These are phyloP conservation scores for Globisporangium polare DNA, from an alignment of 352 stramenopile genomes.

Conservation along the genomic window DNA sequence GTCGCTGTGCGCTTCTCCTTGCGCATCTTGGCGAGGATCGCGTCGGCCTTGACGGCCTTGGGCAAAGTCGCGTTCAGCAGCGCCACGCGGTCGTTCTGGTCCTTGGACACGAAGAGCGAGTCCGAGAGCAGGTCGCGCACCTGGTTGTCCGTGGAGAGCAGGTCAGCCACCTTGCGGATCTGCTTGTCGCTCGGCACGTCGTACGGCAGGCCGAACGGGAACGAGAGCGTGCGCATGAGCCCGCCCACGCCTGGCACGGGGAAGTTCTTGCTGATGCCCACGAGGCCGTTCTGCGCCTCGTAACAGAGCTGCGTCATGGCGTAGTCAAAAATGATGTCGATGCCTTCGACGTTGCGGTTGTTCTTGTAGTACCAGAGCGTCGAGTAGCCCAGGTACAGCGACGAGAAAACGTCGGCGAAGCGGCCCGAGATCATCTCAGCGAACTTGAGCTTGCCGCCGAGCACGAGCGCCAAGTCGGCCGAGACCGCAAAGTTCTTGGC, in stretches of 20 bases:
- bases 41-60: slow-evolving; percentile 91
- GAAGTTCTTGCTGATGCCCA: slow-evolving; percentile 96
- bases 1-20: slow-evolving; percentile 95
- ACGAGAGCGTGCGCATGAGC: slow-evolving; percentile 94
- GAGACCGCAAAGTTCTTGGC: slow-evolving; percentile 96
- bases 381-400: slow-evolving; percentile 97
- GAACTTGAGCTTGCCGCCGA: slow-evolving; percentile 98
- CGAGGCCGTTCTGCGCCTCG: slow-evolving; percentile 94
- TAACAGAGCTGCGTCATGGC: slow-evolving; percentile 95
- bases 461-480: slow-evolving; percentile 94
- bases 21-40: slow-evolving; percentile 87
- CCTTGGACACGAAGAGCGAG: slow-evolving; percentile 72
- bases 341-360: slow-evolving; percentile 91
- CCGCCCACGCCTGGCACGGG: slow-evolving; percentile 89
- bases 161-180: slow-evolving; percentile 60
- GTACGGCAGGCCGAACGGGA: slow-evolving; percentile 95
- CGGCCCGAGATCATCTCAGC: slow-evolving; percentile 97
- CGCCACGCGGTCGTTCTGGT: slow-evolving; percentile 60
- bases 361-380: slow-evolving; percentile 97
- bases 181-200: slow-evolving; percentile 87
- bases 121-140: slow-evolving; percentile 70
- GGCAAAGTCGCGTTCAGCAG: slow-evolving; percentile 71
- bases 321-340: slow-evolving; percentile 96
- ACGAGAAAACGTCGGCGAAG: slow-evolving; percentile 96
- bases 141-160: slow-evolving; percentile 69